Base-by-base conservation (phyloP, 1,284 basidiomycete species). In the Leccinum pseudoinsigne region DNA sequence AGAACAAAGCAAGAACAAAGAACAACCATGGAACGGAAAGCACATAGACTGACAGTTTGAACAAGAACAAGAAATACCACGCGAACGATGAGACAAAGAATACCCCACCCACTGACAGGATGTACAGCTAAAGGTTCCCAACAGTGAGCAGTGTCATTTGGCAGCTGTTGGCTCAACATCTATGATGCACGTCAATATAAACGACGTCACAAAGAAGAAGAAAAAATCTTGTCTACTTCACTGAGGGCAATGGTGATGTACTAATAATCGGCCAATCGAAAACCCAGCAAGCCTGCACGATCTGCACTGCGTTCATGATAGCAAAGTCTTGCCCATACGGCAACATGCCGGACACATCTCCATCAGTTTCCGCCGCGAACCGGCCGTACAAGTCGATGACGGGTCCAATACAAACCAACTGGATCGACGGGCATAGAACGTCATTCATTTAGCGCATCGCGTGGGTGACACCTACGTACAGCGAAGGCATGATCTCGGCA, bases 281-380 rank as follows among this genome's bases (percentile, higher is more conserved):
- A 57, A 94, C 73, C 73, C 92, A 86, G 57, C 91, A 82, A 56
- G 91, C 82, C 85, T 96, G 84, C 26, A 87, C 84, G 67, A 95
- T 89, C 72, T 96, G 28, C 28, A 31, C 28, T 31, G 28, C 28
- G 28, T 31, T 31, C 28, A 94, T 93, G 38, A 87, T 83, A 40
- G 85, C 82, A 21, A 81, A 77, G 40, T 87, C 85, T 16, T 81
- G 78, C 62, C 82, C 84, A 64, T 86, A 82, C 60, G 87, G 78
- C 61, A 82, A 77, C 62, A 81, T 84, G 64, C 82, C 7, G 94
- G 94, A 75, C 94, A 94, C 76, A 97, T 84, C 77, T 97, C 93
- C 94, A 96, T 96, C 62, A 97, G 81, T 97, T 76, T 95, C 94
- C 3, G 94, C 94, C 12, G 94, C 94, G 72, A 97, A 96, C 40